Evolutionary conservation across 2,329 filamentous ascomycete genomes (phyloP), one percentile per base, ranked within the genome.

Genomic region (Fusarium clavum): DNA sequence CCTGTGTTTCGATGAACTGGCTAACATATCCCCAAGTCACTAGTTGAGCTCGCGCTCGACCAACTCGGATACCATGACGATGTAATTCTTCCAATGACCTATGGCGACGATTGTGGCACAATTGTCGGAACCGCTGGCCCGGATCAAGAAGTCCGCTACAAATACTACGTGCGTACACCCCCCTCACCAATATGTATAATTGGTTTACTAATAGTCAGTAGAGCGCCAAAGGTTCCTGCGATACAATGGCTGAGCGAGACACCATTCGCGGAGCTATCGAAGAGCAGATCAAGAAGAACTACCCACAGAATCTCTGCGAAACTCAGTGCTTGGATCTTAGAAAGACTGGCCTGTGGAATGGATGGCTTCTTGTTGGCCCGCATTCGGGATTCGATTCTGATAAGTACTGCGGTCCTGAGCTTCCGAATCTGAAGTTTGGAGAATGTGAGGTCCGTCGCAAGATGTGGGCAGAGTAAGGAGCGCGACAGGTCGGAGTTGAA

Each of bases 121-220:
- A n/a, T 47, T 14, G 7, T 27, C 6, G 45, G 45, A 47, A n/a
- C 18, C 11, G 46, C 46, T 32, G 46, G 46, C 9, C 25, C 3
- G 7, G 12, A 48, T 5, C 12, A 48, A 6, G 46, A 48, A 14
- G 22, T 48, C 20, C 22, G 16, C 8, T 52, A 34, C 12, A 6
- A 20, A 14, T 34, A 25, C 29, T 29, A 20, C 5, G 46, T 48
- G 13, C 27, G 25, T 6, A 32, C 4, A 16, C 7, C n/a, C 27
- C n/a, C 4, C 0, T 22, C 3, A 11, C 20, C 3, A 14, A n/a
- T n/a, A n/a, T n/a, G 0, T 18, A 7, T n/a, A 11, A 4, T 4
- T 3, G 18, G 2, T 11, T 11, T n/a, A n/a, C 34, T 38, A n/a
- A 38, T 2, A 38, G 16, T 38, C 18, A 38, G 34, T 38, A 38